Base-by-base conservation (phyloP, 768 basidiomycete genomes). In the Naematelia encephala region DNA sequence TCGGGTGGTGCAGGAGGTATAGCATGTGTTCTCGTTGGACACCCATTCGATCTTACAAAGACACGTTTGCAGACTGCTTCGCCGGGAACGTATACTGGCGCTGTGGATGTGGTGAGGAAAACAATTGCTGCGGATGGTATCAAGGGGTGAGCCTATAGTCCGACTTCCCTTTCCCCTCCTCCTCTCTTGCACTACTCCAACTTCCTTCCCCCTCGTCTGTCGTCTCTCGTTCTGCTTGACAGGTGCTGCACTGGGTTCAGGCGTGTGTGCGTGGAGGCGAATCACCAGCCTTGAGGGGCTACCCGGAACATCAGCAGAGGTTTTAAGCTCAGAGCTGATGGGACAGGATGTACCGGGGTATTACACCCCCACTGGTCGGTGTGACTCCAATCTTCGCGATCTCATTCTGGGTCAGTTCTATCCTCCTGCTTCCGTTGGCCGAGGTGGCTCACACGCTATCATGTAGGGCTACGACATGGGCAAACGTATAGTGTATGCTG, bases 371-470 rank as follows among this genome's bases (percentile, higher is more conserved):
- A 45, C 78, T 97, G 58, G 80, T 96, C 27, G 91, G 94, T 26
- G 91, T 99, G 26, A 98, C 96, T 3, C 96, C 96, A 29, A 98
- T 97, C 72, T 99, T 99, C 70, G 96, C 96, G 2, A 80, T 98
- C 27, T 94, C 91, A 2, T 98, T 99, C 82, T 97, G 93, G 93
- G 93, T 92, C 77, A 58, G 83, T 66, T n/a, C n/a, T n/a, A n/a
- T n/a, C n/a, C n/a, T n/a, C n/a, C n/a, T n/a, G n/a, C n/a, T n/a
- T n/a, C n/a, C n/a, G n/a, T n/a, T n/a, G n/a, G n/a, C n/a, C n/a
- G n/a, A n/a, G n/a, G n/a, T n/a, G n/a, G 29, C 50, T 57, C 53
- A 43, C 44, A n/a, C 42, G 2, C 21, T n/a, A n/a, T n/a, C n/a
- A n/a, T n/a, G 16, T 62, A 94, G 93, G 91, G 89, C 5, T 99